These are phyloP conservation scores for Rhododendron ferrugineum DNA, from an alignment of 148 eudicot species.

Conservation along the genomic window DNA sequence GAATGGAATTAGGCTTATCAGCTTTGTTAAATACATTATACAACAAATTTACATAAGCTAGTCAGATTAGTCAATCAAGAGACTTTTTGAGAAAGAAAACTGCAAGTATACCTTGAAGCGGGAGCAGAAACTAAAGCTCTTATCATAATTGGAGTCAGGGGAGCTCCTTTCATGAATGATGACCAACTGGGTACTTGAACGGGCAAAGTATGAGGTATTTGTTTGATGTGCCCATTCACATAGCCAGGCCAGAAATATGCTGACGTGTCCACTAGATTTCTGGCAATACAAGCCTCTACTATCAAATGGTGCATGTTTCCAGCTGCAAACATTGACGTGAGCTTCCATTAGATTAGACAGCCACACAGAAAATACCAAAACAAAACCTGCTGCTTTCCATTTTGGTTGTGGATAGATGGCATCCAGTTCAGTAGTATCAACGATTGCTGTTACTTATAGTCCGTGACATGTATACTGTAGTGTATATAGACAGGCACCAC, in stretches of 20 bases:
- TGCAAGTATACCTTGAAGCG: conserved; percentile 75
- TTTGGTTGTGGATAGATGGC: conserved; percentile 2
- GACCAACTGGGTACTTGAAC: conserved; percentile 84
- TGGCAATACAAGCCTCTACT: conserved; percentile 87
- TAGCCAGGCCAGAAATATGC: conserved; percentile 95
- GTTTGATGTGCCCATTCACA: conserved; percentile 52
- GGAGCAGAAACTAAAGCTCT: conserved; percentile 74
- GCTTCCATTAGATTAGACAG: not conserved
- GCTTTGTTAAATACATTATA: not conserved
- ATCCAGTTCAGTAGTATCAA: not conserved
- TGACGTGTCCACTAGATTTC: conserved; percentile 81
- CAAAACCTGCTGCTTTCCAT: not conserved
- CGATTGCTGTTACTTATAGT: not conserved
- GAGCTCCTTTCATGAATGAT: conserved; percentile 76
- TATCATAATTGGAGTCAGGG: conserved; percentile 64
- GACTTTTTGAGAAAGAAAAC: not conserved
- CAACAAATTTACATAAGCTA: not conserved
- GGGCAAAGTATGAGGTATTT: conserved; percentile 51
- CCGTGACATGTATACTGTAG: not conserved
- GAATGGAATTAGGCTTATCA: not conserved
- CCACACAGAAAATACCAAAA: not conserved
- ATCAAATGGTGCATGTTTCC: conserved; percentile 88
- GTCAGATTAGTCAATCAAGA: not conserved
- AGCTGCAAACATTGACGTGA: conserved; percentile 45
- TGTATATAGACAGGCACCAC: not conserved